Base-by-base conservation (phyloP, 129 eudicot genomes). In the Pseudognaphalium luteoalbum region DNA sequence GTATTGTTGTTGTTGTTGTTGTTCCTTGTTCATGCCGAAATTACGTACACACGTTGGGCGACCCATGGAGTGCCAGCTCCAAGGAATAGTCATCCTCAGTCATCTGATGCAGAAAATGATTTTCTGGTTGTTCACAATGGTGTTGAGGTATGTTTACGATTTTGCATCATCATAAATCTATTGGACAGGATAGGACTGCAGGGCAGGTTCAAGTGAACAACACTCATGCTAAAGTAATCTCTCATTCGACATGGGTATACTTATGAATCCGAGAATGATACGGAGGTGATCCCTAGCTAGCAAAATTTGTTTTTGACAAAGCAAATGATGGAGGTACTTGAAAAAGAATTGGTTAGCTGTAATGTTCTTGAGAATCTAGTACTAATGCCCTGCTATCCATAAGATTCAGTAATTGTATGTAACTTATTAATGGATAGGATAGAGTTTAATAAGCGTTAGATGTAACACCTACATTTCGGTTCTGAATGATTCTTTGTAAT, bases 31-130 rank as follows among this genome's bases (percentile, higher is more conserved):
- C 99, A 95, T 82, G 96, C 97, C 86, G 99, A 97, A 86, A 95
- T 95, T 78, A 96, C 99, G 47, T 97, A 95, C 82, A 95, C 99
- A 34, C 84, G 99, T 21, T 95, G 97, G 97, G 99, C 99, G 6
- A 95, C 99, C 30, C 99, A 95, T 76, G 99, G 99, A 37, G 99
- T 91, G 71, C 99, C 99, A 35, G 83, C 99, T 78, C 97, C 97
- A 57, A 87, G 90, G 62, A 95, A 95, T 77, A 95, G 96, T 78
- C 99, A 95, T 80, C 99, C 99, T 60, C 99, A 95, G 81, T 82
- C 92, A 21, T 95, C 99, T 44, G 99, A 88, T 72, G 75, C 88
- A 71, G 96, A 83, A 80, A 91, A 95, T 64, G 99, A 89, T 60
- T 95, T 95, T 70, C 64, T 95, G 82, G 99, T 95, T 80, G 99